Evolutionary conservation across 169 alveolate genomes (phyloP).

Genomic region (Cyclospora cayetanensis): DNA sequence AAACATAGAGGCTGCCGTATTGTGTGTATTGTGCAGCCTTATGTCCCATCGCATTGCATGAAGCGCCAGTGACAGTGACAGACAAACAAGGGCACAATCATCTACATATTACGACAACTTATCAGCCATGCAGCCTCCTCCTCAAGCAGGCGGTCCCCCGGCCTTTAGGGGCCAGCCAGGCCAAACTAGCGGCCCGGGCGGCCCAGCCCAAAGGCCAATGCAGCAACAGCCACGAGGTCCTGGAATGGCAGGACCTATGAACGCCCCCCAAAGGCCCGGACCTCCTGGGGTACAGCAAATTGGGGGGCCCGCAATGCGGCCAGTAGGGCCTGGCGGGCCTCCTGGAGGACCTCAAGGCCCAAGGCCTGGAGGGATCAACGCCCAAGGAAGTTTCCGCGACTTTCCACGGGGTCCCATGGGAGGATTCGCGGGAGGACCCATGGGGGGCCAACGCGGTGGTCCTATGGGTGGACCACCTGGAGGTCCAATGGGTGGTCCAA

Average conservation of each 20-base stretch:
- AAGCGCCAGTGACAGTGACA: too few relatives aligned
- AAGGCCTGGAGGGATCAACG: neutral
- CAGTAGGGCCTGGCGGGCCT: slow-evolving; percentile 14
- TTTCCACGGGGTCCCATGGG: slow-evolving; percentile 4
- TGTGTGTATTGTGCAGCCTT: too few relatives aligned
- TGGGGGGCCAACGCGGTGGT: neutral
- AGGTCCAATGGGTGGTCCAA: neutral
- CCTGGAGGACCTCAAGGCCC: slow-evolving; percentile 1
- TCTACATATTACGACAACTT: too few relatives aligned
- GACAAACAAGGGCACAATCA: too few relatives aligned
- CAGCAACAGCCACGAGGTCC: neutral
- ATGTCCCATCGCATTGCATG: too few relatives aligned
- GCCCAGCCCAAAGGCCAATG: neutral
- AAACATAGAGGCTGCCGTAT: too few relatives aligned
- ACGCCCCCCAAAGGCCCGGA: neutral
- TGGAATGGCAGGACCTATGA: neutral
- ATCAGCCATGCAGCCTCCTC: neutral
- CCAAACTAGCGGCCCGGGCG: neutral
- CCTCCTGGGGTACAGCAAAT: too few relatives aligned
- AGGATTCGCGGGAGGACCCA: neutral
- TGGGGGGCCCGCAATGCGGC: neutral
- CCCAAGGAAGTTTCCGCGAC: neutral
- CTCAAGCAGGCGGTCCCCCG: neutral
- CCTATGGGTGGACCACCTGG: slow-evolving; percentile 1
- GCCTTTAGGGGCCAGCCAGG: neutral